Percentiles rank a stretch among this genome's conserved stretches.
These are phyloP conservation scores for Ganoderma lingzhi DNA, from an alignment of 1,284 basidiomycete genomes.

Conservation along the genomic window DNA sequence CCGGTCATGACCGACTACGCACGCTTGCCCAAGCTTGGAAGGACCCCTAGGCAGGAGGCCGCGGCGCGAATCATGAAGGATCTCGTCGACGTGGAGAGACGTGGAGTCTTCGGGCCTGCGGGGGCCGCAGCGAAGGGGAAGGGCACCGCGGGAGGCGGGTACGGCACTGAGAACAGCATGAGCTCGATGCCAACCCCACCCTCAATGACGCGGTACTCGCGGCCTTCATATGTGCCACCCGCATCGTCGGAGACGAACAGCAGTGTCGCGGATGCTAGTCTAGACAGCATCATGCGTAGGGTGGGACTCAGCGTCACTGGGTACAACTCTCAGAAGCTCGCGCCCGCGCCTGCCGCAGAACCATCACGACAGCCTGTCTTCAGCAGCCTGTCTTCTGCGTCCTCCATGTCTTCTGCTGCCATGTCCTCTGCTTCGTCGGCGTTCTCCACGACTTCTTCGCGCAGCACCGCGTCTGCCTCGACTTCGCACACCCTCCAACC, in stretches of 20 bases:
- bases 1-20: constrained; percentile 87
- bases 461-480: constrained; percentile 18
- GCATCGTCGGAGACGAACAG: constrained; percentile 52
- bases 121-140: constrained; percentile 23
- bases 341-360: constrained; percentile 6
- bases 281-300: constrained; percentile 62
- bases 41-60: constrained; percentile 68
- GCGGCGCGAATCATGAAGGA: constrained; percentile 71
- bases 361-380: constrained; percentile 18
- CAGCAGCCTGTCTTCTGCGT: constrained; percentile 11
- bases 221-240: constrained; percentile 38
- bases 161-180: constrained; percentile 61
- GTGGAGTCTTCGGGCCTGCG: constrained; percentile 31
- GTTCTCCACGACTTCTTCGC: constrained; percentile 25
- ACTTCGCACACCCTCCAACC: constrained; percentile 22
- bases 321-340: constrained; percentile 15
- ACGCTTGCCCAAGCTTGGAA: constrained; percentile 64
- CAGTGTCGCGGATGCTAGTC: constrained; percentile 42
- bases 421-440: constrained; percentile 7
- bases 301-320: constrained; percentile 48
- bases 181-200: constrained; percentile 73
- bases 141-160: constrained; percentile 13
- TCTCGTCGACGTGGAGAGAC: constrained; percentile 50
- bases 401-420: constrained; percentile 7
- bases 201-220: constrained; percentile 67